A percentile compares a stretch with the other conserved stretches of the same genome.
These are phyloP conservation scores for Lithohypha guttulata DNA, from an alignment of 2,329 filamentous ascomycete genomes.

Conservation along the genomic window DNA sequence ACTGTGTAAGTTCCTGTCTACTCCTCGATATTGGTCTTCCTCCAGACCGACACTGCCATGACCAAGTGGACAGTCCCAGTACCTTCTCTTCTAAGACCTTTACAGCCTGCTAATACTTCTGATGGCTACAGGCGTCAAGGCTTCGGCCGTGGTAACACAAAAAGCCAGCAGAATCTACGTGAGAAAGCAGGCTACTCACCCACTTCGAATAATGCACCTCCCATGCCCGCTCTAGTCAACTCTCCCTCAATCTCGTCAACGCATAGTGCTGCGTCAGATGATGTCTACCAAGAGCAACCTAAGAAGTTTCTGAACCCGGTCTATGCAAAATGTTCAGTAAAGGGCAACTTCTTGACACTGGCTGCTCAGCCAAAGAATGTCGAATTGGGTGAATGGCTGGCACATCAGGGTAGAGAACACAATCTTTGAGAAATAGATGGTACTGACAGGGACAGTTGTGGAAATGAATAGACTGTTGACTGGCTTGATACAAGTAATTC, in stretches of 20 bases:
- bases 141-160: constrained; percentile 38
- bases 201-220: constrained; percentile 24
- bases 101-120: constrained; percentile 23
- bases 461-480: constrained; percentile 85
- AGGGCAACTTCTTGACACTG: constrained; percentile 94
- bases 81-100: constrained; percentile 15
- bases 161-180: constrained; percentile 31
- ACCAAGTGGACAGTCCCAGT: constrained; percentile 12
- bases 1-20: constrained; percentile 35
- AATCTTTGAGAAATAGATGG: no score
- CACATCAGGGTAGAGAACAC: constrained; percentile 65
- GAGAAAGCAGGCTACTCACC: constrained; percentile 21
- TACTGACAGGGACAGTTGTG: constrained; percentile 51
- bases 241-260: constrained; percentile 32
- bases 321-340: constrained; percentile 73
- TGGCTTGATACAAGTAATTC: constrained; percentile 79
- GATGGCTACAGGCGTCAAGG: constrained; percentile 34
- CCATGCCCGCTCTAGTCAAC: constrained; percentile 26
- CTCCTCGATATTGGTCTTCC: constrained; percentile 9
- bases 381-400: constrained; percentile 89
- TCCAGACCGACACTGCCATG: constrained; percentile 6
- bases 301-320: constrained; percentile 44
- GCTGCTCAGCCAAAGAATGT: constrained; percentile 88
- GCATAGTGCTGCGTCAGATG: constrained; percentile 28
- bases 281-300: constrained; percentile 31